Base-by-base conservation (phyloP, 192 early-diverging fungal genomes). In the Allomyces arbusculus region DNA sequence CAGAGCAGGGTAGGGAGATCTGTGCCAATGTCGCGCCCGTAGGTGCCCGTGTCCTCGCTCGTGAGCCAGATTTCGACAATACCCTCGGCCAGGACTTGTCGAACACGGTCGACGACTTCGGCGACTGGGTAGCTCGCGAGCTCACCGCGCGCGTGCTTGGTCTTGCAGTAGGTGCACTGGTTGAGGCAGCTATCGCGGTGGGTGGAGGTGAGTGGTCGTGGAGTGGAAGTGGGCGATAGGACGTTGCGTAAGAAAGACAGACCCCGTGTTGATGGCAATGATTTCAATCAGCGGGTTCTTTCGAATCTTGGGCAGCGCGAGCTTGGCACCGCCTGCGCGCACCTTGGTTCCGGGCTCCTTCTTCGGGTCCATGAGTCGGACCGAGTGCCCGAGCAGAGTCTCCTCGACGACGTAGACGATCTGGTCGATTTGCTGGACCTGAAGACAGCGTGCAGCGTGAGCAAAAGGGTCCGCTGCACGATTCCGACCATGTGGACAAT, bases 111-210 rank as follows among this genome's bases (percentile, higher is more conserved):
- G 61, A 81, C 65, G 64, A 83, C 79, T 55, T 80, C 78, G 50
- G 68, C 66, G 0, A 73, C 70, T 8, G 69, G n/a, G 64, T 83
- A 83, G 12, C 71, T 73, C 4, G 78, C 77, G 19, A 82, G 62
- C 44, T 77, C 78, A 44, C 79, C 78, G 43, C 78, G 68, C 14
- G 79, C 74, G 45, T 33, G 72, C 43, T 79, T 78, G 22, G 73
- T 78, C 68, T 83, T 83, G 71, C 82, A 83, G 68, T 83, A 83
- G 4, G 82, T 83, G 71, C 82, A 83, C 58, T 83, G 78, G 66
- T 83, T 83, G 55, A 82, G 64, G 63, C 80, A 82, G 11, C 79
- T 73, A 55, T 63, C 22, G 19, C 19, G 20, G 24, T 11, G 67
- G 24, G 12, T 11, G 61, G 24, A 69, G 16, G n/a, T 10, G 9